These are phyloP conservation scores for Calocera viscosa DNA, from an alignment of 768 basidiomycete species.

Conservation along the genomic window DNA sequence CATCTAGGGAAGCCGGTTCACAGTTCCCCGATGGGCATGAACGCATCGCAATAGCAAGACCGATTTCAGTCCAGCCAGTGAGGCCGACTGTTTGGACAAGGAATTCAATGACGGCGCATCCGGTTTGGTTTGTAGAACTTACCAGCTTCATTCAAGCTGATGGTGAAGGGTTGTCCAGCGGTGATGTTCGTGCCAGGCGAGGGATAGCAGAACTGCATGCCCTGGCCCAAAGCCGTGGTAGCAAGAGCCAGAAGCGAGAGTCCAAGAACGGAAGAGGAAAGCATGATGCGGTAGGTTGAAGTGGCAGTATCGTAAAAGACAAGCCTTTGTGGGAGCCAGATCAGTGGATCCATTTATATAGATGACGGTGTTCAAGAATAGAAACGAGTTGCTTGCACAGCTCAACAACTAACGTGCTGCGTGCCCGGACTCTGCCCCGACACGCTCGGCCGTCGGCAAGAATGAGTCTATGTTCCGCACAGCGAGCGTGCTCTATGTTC, in stretches of 20 bases:
- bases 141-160: slow-evolving; percentile 1
- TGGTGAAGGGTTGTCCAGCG: neutral
- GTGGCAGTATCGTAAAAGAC: no score
- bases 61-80: neutral
- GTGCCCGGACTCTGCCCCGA: no score
- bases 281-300: no score
- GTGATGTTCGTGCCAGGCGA: neutral
- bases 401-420: no score
- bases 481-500: no score
- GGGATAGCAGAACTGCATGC: slow-evolving; percentile 1
- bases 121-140: neutral
- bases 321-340: no score
- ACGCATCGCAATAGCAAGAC: neutral
- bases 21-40: neutral
- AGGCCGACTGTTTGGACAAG: neutral
- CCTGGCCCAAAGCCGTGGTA: neutral
- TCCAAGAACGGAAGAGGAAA: neutral
- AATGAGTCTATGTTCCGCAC: no score
- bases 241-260: neutral
- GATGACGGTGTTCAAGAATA: no score
- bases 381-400: no score
- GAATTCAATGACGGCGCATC: neutral
- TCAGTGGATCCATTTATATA: no score
- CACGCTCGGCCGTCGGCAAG: no score
- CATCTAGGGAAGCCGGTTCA: neutral